Percentiles rank a stretch among this genome's conserved stretches.
Conservation (phyloP, 129 eudicot species). For the Chrysanthemum lavandulifolium region DNA sequence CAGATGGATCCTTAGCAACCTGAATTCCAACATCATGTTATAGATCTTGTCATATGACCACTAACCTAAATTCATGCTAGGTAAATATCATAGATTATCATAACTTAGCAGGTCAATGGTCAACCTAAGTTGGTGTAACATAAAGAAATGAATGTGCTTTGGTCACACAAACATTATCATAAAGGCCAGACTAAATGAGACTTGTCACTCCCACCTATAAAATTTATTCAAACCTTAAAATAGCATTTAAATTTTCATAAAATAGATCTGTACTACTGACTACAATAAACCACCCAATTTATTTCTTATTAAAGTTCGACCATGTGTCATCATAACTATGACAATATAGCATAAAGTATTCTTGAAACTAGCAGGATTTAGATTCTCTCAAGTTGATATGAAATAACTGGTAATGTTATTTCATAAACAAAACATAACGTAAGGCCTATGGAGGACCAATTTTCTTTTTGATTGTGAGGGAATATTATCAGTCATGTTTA, state of each 20-base stretch:
- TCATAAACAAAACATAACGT: no score
- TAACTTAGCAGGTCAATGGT: no score
- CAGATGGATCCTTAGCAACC: conserved; percentile 77
- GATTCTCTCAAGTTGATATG: no score
- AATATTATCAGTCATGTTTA: no score
- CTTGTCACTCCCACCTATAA: neutral
- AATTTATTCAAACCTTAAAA: neutral
- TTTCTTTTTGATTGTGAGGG: no score
- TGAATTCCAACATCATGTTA: conserved; percentile 13
- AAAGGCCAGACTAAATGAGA: neutral
- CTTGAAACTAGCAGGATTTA: neutral
- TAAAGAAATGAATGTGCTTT: no score
- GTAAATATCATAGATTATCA: no score
- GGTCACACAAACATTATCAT: neutral
- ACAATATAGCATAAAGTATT: neutral
- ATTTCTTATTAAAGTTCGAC: no score
- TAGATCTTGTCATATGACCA: neutral
- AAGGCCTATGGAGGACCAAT: no score
- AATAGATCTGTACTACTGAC: neutral
- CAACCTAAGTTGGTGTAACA: no score
- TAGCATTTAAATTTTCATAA: neutral
- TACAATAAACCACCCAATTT: conserved; percentile 1
- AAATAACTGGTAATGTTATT: no score
- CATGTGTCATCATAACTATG: conserved; percentile 1
- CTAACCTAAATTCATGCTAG: no score